Conservation (phyloP, 2,329 filamentous ascomycete species). For the Fusarium protoensiforme region DNA sequence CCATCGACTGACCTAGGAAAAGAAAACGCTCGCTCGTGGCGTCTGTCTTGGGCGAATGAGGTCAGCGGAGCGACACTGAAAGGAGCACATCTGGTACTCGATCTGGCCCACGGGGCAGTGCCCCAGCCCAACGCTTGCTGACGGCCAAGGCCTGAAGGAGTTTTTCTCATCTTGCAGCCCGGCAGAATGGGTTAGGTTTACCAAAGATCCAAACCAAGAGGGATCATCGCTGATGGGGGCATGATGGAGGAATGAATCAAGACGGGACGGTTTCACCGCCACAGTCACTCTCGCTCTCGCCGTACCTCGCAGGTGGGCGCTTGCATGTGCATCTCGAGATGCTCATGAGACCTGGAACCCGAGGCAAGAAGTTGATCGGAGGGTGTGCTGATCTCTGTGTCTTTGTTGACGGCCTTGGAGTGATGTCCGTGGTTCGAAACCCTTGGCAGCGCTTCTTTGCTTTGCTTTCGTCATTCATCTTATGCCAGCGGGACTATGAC, state of each 20-base stretch:
- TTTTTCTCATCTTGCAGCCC: conserved; percentile 5
- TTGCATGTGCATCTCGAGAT: conserved; percentile 35
- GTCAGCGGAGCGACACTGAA: conserved; percentile 24
- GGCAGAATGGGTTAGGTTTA: conserved; percentile 11
- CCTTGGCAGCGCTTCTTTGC: conserved; percentile 16
- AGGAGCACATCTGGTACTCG: conserved; percentile 9
- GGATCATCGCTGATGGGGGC: conserved; percentile 9
- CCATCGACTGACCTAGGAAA: conserved; percentile 28
- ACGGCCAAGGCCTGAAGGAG: conserved; percentile 18
- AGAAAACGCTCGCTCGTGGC: conserved; percentile 30
- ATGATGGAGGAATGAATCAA: conserved; percentile 8
- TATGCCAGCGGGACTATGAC: conserved; percentile 13
- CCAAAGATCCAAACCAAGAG: conserved; percentile 3
- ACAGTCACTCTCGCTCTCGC: conserved; percentile 9
- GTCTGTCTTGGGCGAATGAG: conserved; percentile 37
- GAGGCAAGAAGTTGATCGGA: conserved; percentile 29
- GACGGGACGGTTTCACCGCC: conserved; percentile 22
- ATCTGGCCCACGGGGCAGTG: conserved; percentile 24
- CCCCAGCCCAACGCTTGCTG: not conserved
- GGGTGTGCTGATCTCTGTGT: conserved; percentile 21
- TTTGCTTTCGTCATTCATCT: conserved; percentile 30
- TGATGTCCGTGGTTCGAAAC: conserved; percentile 8
- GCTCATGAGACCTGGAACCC: conserved; percentile 38
- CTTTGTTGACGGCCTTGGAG: conserved; percentile 2
- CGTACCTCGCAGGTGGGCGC: conserved; percentile 21